Conservation (phyloP, 164 flowering plant species). For the Berberis vulgaris region DNA sequence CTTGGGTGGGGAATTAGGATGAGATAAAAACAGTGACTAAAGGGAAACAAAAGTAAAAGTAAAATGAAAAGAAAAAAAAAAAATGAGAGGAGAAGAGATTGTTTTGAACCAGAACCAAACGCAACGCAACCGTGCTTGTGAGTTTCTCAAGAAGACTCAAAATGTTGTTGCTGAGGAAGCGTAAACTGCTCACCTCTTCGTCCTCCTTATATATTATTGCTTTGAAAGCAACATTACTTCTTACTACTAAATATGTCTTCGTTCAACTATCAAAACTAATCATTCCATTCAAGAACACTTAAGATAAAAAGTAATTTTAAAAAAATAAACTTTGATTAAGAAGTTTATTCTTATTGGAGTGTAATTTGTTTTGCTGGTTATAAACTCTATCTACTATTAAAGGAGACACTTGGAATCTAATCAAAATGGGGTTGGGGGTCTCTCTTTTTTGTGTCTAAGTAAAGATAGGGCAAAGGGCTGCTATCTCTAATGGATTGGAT, state of each 20-base stretch:
- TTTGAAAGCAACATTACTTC: background rate
- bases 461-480: background rate
- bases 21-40: too few species aligned
- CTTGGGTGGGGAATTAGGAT: too few species aligned
- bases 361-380: too few species aligned
- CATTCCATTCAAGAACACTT: background rate
- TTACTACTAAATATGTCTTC: too few species aligned
- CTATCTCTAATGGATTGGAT: too few species aligned
- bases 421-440: too few species aligned
- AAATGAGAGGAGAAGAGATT: constrained; percentile 17
- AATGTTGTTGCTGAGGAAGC: constrained; percentile 15
- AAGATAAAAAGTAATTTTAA: too few species aligned
- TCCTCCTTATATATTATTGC: background rate
- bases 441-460: background rate
- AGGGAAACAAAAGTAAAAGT: background rate
- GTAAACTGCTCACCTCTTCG: background rate
- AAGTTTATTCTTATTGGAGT: too few species aligned
- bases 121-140: constrained; percentile 7
- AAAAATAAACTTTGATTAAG: too few species aligned
- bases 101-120: constrained; percentile 20
- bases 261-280: too few species aligned
- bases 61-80: background rate
- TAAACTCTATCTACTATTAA: background rate
- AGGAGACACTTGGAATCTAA: background rate
- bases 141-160: background rate